Conservation (phyloP, 2,329 filamentous ascomycete genomes). For the Verruconis gallopava region DNA sequence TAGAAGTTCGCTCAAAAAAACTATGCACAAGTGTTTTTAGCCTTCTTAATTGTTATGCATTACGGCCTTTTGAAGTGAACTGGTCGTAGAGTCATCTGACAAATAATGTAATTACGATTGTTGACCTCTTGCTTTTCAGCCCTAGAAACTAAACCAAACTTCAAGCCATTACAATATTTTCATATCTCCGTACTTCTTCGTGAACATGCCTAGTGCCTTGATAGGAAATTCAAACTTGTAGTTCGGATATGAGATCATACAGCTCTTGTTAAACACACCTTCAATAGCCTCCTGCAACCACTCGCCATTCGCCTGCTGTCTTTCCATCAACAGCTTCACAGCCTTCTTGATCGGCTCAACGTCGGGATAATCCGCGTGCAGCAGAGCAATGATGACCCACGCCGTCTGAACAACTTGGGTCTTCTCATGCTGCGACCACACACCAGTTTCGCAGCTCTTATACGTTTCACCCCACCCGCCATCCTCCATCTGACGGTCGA, state of each 20-base stretch:
- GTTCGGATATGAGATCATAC: conserved; percentile 98
- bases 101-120: too few relatives aligned
- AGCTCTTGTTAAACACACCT: conserved; percentile 97
- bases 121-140: too few relatives aligned
- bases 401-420: conserved; percentile 91
- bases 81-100: too few relatives aligned
- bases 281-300: conserved; percentile 95
- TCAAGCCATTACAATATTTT: conserved; percentile 29
- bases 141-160: too few relatives aligned
- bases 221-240: conserved; percentile 97
- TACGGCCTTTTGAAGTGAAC: too few relatives aligned
- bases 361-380: conserved; percentile 74
- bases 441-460: conserved; percentile 63
- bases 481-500: conserved; percentile 73
- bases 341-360: conserved; percentile 58
- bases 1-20: too few relatives aligned
- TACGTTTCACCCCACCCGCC: conserved; percentile 98
- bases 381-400: conserved; percentile 71
- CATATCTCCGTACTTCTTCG: conserved; percentile 55
- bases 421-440: conserved; percentile 62
- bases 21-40: too few relatives aligned
- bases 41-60: too few relatives aligned
- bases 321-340: conserved; percentile 66
- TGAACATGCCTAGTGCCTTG: conserved; percentile 86
- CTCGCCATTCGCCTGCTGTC: conserved; percentile 80